Evolutionary conservation across 2,329 filamentous ascomycete species (phyloP).

Genomic region (Claviceps sp.): DNA sequence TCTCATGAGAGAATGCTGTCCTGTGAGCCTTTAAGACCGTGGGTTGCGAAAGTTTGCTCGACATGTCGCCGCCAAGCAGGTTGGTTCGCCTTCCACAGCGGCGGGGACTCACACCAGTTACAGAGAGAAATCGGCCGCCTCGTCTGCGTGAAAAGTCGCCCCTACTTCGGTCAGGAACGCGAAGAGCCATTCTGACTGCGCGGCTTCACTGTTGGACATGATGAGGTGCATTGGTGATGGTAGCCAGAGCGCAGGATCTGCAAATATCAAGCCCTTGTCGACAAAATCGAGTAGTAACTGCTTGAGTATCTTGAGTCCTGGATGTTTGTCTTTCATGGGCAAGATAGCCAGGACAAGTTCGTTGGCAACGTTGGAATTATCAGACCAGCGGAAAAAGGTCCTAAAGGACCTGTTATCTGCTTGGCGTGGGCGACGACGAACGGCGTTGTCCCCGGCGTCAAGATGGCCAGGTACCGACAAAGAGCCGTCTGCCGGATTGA

Average conservation of each 20-base stretch:
- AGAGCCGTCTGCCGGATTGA: not conserved
- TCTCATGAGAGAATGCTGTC: not conserved
- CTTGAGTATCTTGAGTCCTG: not conserved
- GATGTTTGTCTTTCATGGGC: not conserved
- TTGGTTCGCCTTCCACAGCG: not conserved
- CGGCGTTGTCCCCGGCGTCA: too few relatives aligned
- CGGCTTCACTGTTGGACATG: not conserved
- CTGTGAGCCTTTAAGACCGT: not conserved
- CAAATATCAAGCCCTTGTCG: not conserved
- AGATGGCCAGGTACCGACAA: not conserved
- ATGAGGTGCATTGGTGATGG: not conserved
- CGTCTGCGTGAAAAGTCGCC: not conserved
- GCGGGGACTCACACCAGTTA: not conserved
- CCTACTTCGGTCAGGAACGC: not conserved
- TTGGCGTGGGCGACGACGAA: not conserved
- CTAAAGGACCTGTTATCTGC: not conserved
- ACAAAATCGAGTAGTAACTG: not conserved
- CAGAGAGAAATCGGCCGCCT: not conserved
- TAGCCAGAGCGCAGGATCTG: not conserved
- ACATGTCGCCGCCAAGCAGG: not conserved
- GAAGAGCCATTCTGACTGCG: slow-evolving; percentile 1
- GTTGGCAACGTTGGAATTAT: not conserved
- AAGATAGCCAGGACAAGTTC: not conserved
- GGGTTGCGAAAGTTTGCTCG: not conserved
- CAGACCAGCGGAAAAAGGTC: too few relatives aligned